These are phyloP conservation scores for Periglandula ipomoeae DNA, from an alignment of 2,329 filamentous ascomycete genomes.

Conservation along the genomic window DNA sequence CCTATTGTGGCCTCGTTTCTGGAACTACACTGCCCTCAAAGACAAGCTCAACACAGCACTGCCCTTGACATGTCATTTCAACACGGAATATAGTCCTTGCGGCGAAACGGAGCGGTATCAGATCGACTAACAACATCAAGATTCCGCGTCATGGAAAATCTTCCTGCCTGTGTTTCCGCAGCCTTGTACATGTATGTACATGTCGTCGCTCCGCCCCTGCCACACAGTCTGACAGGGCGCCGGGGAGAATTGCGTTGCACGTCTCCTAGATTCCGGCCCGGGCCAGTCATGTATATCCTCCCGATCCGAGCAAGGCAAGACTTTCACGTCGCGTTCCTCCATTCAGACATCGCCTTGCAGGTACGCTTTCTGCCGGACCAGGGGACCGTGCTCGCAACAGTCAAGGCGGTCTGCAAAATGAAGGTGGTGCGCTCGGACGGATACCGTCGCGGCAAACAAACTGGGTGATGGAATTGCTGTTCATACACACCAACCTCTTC, in stretches of 20 bases:
- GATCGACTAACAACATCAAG: not conserved
- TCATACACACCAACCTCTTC: too few species aligned
- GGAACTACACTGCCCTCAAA: not conserved
- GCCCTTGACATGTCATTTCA: not conserved
- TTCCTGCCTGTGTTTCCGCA: not conserved
- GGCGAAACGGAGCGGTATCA: not conserved
- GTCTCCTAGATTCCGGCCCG: not conserved
- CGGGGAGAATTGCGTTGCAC: too few species aligned
- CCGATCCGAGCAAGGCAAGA: not conserved
- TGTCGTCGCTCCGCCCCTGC: too few species aligned
- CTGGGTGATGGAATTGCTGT: too few species aligned
- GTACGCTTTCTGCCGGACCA: not conserved
- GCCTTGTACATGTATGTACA: not conserved
- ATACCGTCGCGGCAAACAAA: not conserved
- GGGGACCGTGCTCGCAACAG: not conserved
- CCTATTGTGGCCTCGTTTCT: not conserved
- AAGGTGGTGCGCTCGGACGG: not conserved
- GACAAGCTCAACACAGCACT: not conserved
- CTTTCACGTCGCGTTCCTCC: not conserved
- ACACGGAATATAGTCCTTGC: not conserved
- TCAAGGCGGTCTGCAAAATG: not conserved
- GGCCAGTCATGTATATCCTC: not conserved
- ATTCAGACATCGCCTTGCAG: not conserved
- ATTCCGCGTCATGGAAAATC: not conserved
- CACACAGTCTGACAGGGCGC: too few species aligned